Evolutionary conservation across 495 filamentous ascomycete species (phyloP), one percentile per base, ranked within the genome.

Genomic region (Penicillium cinerascens): DNA sequence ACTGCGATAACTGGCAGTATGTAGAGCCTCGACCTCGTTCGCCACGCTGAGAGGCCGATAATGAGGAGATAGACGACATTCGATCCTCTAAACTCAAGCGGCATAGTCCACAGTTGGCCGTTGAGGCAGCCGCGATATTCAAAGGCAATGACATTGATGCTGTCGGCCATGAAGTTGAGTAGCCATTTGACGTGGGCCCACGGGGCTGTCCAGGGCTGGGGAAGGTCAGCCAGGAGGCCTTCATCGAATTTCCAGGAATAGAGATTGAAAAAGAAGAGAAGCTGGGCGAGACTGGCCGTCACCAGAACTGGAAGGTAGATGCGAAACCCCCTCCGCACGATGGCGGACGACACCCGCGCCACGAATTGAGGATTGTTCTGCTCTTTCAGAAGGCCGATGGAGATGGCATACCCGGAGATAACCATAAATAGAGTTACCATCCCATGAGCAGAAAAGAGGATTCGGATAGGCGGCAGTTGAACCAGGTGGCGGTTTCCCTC

Each of bases 371-470:
- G 70, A 13, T 61, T 58, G 44, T 74, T 74, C 15, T 77, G 70
- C 20, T 65, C 59, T 49, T 72, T 71, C 25, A 85, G 63, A 0
- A 82, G 71, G 44, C 80, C 79, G 54, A 76, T 71, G 11, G 80
- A 78, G 13, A 85, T 70, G 1, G 76, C 79, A 49, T 79, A 82
- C 23, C 82, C 80, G 4, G 81, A 83, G n/a, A 86, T 81, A 40
- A 84, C 77, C 69, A 83, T 84, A 67, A 86, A 85, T 20, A 84
- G 71, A 51, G 79, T 72, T 4, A 86, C 82, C 81, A 84, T 83
- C 1, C 79, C 77, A 13, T 76, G 71, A 23, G 77, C 79, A 2
- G 75, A 74, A 60, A 77, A 82, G 6, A 84, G 55, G 20, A 85
- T 64, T n/a, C 79, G 71, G 10, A 84, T 44, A 46, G 78, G 76